Conservation (phyloP, 2,329 filamentous ascomycete species). For the Aspergillus alliaceus region DNA sequence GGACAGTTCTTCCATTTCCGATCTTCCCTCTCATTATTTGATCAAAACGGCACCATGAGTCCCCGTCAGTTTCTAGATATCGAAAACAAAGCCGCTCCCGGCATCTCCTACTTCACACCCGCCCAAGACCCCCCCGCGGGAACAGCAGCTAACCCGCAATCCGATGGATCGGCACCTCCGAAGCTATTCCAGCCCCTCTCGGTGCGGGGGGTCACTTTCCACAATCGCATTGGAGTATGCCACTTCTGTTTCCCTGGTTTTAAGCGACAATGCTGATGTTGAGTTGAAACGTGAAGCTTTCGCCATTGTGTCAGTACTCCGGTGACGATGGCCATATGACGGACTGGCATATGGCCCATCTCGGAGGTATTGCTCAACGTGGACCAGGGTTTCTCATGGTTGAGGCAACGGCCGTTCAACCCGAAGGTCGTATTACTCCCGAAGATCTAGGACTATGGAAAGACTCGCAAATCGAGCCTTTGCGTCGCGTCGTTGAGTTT, state of each 20-base stretch:
- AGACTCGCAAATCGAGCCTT: conserved; percentile 74
- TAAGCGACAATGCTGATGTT: not conserved
- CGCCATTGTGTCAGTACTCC: conserved; percentile 67
- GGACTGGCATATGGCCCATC: conserved; percentile 78
- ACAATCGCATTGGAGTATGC: conserved; percentile 45
- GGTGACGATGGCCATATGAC: conserved; percentile 71
- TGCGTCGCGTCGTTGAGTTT: conserved; percentile 72
- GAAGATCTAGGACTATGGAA: conserved; percentile 66
- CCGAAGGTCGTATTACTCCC: conserved; percentile 80
- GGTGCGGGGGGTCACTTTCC: conserved; percentile 60
- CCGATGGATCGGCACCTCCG: conserved; percentile 43
- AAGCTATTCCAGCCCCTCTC: conserved; percentile 61
- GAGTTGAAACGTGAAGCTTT: conserved; percentile 39
- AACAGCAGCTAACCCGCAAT: conserved; percentile 40
- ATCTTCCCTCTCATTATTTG: too few species aligned
- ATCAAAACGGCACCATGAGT: too few species aligned
- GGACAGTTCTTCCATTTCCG: too few species aligned
- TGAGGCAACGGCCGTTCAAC: conserved; percentile 73
- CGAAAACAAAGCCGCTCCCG: conserved; percentile 34
- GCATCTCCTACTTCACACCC: conserved; percentile 46
- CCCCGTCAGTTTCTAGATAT: conserved; percentile 29
- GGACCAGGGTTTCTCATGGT: conserved; percentile 73
- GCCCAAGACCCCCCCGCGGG: conserved; percentile 37
- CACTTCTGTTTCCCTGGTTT: not conserved
- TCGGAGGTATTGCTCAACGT: conserved; percentile 74